Conservation (phyloP, 371 early-diverging fungal genomes). For the Paraphysoderma sedebokerense region DNA sequence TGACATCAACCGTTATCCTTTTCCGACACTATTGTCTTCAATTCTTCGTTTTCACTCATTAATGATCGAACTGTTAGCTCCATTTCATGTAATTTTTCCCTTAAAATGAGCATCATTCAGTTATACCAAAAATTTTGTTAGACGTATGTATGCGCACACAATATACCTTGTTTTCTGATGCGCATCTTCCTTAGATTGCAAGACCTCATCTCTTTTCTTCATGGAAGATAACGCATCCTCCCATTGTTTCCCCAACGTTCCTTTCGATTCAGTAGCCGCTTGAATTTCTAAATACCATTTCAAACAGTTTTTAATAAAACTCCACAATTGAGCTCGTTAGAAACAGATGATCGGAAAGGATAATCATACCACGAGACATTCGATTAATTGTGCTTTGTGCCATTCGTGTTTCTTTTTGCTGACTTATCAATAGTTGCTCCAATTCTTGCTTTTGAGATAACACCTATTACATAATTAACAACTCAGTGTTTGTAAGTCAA, state of each 20-base stretch:
- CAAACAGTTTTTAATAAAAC: not conserved
- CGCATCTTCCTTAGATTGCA: slow-evolving; percentile 13
- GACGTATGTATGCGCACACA: too few species aligned
- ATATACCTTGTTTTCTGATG: too few species aligned
- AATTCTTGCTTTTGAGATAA: slow-evolving; percentile 7
- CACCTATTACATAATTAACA: slow-evolving; percentile 6
- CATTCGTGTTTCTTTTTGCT: slow-evolving; percentile 15
- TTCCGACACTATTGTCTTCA: too few species aligned
- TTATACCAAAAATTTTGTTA: too few species aligned
- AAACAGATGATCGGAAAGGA: not conserved
- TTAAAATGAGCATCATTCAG: too few species aligned
- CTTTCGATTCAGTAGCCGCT: slow-evolving; percentile 8
- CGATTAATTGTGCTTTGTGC: slow-evolving; percentile 18
- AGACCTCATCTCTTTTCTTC: slow-evolving; percentile 22
- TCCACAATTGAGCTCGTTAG: not conserved
- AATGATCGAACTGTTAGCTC: too few species aligned
- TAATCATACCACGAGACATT: slow-evolving; percentile 12
- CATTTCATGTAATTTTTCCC: too few species aligned
- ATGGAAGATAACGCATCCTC: slow-evolving; percentile 26
- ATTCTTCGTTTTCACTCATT: too few species aligned
- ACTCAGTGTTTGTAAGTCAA: too few species aligned
- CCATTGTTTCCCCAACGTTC: slow-evolving; percentile 20
- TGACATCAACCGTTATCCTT: too few species aligned
- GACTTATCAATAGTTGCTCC: slow-evolving; percentile 12
- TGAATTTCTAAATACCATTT: slow-evolving; percentile 12